Base-by-base conservation (phyloP, 305 asterid species). In the Fraxinus paxiana region DNA sequence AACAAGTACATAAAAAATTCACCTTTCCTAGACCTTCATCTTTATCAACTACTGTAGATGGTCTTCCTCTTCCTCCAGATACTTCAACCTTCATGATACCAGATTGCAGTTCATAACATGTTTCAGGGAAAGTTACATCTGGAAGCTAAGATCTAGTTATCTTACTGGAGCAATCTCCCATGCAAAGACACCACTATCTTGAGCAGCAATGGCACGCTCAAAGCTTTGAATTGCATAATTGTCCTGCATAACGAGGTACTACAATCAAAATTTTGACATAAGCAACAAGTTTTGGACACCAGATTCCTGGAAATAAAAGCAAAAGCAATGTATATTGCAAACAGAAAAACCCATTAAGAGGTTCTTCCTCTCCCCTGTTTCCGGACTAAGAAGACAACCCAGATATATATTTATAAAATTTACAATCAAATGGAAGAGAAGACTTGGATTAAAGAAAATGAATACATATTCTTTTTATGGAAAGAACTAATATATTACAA, bases 161-260 rank as follows among this genome's bases (percentile, higher is more conserved):
- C 89, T 85, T 90, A 96, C 99, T 59, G 98, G 97, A 73, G 83
- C 89, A 80, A 96, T 96, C 92, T 96, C 99, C 98, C 99, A 96
- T 80, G 93, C 79, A 81, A 94, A 96, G 79, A 94, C 89, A 87
- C 89, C 91, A 77, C 86, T 86, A 75, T 89, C 92, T 87, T 96
- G 98, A 86, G 99, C 98, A 88, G 98, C 95, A 84, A 94, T 94
- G 77, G 96, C 99, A 82, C 97, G 98, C 84, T 94, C 97, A 84
- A 94, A 94, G 89, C 98, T 96, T 79, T 90, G 95, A 87, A 96
- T 83, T 65, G 99, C 98, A 86, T 85, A 93, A 82, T 92, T 86
- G 61, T 96, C 99, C 99, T 94, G 88, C 79, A 75, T 33, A 73
- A 26, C 75, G 33, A 76, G 77, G 80, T 75, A 73, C 79, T 75